These are phyloP conservation scores for Kuraishia capsulata DNA, from an alignment of 805 yeast genomes.

Conservation along the genomic window DNA sequence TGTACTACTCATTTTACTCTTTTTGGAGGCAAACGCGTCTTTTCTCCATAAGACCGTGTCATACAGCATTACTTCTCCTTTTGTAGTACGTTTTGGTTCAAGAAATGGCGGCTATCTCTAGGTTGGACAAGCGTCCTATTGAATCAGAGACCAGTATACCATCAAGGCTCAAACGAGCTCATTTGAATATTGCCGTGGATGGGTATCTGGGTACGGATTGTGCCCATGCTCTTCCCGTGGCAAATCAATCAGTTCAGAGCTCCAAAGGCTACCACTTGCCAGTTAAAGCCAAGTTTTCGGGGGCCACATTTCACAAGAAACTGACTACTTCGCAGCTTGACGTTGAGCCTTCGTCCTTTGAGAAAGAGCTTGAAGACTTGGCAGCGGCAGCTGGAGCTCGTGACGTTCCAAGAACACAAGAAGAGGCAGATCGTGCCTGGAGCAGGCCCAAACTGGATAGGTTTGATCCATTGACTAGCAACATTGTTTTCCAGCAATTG, in stretches of 20 bases:
- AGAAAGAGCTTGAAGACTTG: constrained; percentile 40
- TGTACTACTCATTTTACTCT: no score
- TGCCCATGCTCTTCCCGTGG: constrained; percentile 21
- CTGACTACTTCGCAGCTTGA: constrained; percentile 17
- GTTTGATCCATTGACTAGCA: constrained; percentile 38
- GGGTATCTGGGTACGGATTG: constrained; percentile 13
- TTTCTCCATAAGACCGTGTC: no score
- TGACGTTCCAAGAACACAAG: background rate
- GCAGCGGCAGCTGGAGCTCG: constrained; percentile 8
- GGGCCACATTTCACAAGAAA: constrained; percentile 17
- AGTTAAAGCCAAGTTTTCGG: constrained; percentile 13
- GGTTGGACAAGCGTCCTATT: background rate
- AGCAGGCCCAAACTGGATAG: constrained; percentile 46
- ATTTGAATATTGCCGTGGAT: constrained; percentile 12
- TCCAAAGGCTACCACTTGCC: constrained; percentile 21
- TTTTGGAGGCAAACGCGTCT: no score
- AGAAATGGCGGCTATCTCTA: no score
- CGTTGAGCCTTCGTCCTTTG: constrained; percentile 37
- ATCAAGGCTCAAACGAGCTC: background rate
- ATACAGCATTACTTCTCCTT: no score
- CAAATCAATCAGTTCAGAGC: constrained; percentile 17
- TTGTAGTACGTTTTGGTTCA: no score
- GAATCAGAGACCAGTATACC: background rate
- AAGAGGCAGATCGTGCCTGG: constrained; percentile 28
- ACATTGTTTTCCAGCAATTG: constrained; percentile 77